phyloP scores from a whole-genome alignment of 1,139 yeast species.

The Kodamaea sp. region DNA sequence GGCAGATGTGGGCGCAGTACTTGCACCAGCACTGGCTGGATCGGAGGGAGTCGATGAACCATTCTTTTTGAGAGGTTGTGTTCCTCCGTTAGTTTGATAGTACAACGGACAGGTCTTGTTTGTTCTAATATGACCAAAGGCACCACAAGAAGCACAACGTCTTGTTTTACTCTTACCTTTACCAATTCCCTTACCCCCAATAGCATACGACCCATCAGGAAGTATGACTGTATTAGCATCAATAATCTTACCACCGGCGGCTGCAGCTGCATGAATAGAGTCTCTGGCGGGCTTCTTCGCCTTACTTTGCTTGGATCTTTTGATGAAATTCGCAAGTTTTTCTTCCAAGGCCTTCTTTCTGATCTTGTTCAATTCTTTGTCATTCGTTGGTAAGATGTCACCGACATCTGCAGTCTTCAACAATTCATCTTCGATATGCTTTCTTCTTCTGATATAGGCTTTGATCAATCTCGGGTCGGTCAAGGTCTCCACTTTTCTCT shows the following conservation, averaged over 20 bases:
- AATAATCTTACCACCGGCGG: conserved; percentile 44
- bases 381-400: conserved; percentile 77
- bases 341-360: conserved; percentile 79
- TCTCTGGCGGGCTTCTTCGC: conserved; percentile 41
- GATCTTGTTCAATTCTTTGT: conserved; percentile 79
- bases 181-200: conserved; percentile 66
- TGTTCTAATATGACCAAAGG: conserved; percentile 90
- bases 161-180: conserved; percentile 80
- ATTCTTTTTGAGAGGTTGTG: conserved; percentile 4
- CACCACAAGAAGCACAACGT: conserved; percentile 93
- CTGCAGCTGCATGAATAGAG: conserved; percentile 49
- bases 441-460: conserved; percentile 80
- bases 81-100: conserved; percentile 34
- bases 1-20: neutral
- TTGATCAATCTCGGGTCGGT: conserved; percentile 85
- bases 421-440: conserved; percentile 71
- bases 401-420: conserved; percentile 59
- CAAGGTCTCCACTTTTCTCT: conserved; percentile 75
- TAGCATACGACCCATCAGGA: conserved; percentile 49
- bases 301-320: conserved; percentile 53
- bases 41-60: neutral
- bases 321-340: conserved; percentile 80
- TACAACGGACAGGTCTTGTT: conserved; percentile 89
- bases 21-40: neutral
- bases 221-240: conserved; percentile 46